A percentile compares a stretch with the other conserved stretches of the same genome.
Conservation (phyloP, 2,329 filamentous ascomycete species). For the Ophiostoma sp. region DNA sequence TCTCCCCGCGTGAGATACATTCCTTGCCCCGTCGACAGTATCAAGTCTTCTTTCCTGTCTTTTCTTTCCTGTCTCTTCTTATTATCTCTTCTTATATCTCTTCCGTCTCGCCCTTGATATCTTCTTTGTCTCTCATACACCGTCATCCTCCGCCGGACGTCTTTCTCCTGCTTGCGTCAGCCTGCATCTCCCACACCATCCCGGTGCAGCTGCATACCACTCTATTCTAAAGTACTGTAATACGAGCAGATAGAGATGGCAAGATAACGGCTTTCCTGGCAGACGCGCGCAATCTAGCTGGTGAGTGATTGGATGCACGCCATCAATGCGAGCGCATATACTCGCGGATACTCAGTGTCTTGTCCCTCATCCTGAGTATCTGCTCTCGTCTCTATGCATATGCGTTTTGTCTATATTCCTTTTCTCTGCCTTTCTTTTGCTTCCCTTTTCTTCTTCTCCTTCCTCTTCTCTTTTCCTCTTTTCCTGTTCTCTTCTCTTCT, state of each 20-base stretch:
- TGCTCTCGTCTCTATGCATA: neutral
- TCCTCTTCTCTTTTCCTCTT: neutral
- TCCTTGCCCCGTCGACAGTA: no score
- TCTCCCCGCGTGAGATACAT: no score
- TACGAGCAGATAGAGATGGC: neutral
- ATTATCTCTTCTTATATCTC: neutral
- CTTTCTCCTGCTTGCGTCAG: neutral
- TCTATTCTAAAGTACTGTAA: neutral
- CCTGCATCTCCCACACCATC: slow-evolving; percentile 8
- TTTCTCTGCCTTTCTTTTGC: no score
- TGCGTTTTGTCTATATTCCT: no score
- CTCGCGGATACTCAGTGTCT: neutral
- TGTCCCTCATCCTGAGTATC: no score
- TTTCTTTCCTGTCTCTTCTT: neutral
- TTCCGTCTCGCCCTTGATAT: neutral
- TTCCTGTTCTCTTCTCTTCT: neutral
- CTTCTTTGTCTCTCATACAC: neutral
- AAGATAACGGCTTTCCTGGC: neutral
- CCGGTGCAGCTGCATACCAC: neutral
- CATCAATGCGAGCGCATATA: neutral
- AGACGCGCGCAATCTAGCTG: neutral
- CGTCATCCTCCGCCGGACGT: neutral
- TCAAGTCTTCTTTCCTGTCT: no score
- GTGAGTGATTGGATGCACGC: neutral
- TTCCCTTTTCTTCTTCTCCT: neutral